These are phyloP conservation scores for Myxozyma vanderwaltii DNA, from an alignment of 805 yeast genomes.

Conservation along the genomic window DNA sequence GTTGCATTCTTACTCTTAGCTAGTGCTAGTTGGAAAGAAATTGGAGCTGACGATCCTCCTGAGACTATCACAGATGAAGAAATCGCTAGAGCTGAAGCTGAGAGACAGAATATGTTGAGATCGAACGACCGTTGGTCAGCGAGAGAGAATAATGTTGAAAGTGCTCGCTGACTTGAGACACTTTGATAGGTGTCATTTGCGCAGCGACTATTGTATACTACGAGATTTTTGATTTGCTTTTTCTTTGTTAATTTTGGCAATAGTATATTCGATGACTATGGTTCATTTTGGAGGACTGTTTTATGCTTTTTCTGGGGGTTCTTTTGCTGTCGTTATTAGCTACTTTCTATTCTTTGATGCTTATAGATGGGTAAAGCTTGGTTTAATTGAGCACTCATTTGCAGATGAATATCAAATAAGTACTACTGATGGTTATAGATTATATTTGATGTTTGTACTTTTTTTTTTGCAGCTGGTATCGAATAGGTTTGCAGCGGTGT, in stretches of 20 bases:
- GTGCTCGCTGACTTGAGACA: not conserved
- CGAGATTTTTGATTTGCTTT: not conserved
- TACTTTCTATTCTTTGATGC: too few species aligned
- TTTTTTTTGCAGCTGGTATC: too few species aligned
- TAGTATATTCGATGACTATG: too few species aligned
- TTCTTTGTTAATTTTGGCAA: not conserved
- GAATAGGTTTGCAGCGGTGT: too few species aligned
- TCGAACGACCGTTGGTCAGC: conserved; percentile 12
- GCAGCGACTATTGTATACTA: not conserved
- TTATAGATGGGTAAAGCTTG: too few species aligned
- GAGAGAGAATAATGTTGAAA: conserved; percentile 10
- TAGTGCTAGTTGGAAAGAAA: conserved; percentile 47
- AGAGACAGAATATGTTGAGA: not conserved
- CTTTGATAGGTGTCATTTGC: not conserved
- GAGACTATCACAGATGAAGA: conserved; percentile 22
- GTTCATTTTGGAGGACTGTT: too few species aligned
- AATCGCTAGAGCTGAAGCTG: conserved; percentile 12
- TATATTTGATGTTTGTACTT: too few species aligned
- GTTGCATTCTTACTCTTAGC: conserved; percentile 65
- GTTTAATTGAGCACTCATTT: too few species aligned
- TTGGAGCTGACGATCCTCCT: conserved; percentile 7
- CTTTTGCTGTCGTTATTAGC: too few species aligned
- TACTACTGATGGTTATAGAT: too few species aligned
- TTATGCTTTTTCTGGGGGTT: too few species aligned
- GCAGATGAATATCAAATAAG: too few species aligned